Evolutionary conservation across 257 asterid genomes (phyloP).

Genomic region (Primulina tabacum): DNA sequence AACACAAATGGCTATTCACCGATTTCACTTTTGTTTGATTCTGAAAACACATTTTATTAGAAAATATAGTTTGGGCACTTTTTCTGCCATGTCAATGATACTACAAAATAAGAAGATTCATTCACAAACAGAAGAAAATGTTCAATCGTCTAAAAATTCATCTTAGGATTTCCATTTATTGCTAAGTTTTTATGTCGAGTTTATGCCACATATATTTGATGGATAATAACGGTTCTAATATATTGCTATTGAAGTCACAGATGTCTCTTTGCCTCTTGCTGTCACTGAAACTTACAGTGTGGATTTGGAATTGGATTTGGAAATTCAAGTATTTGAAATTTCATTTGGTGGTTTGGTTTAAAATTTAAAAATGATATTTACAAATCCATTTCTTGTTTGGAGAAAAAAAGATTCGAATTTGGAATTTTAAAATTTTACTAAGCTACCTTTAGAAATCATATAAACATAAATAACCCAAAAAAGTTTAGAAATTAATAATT

Average conservation of each 20-base stretch:
- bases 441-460: too few species aligned
- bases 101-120: not conserved
- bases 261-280: constrained; percentile 1
- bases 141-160: constrained; percentile 10
- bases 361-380: too few species aligned
- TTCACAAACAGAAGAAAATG: not conserved
- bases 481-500: too few species aligned
- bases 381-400: too few species aligned
- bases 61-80: not conserved
- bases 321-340: too few species aligned
- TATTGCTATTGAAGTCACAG: constrained; percentile 6
- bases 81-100: constrained; percentile 2
- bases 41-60: not conserved
- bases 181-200: constrained; percentile 12
- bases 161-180: not conserved
- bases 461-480: too few species aligned
- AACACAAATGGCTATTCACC: constrained; percentile 3
- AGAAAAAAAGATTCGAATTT: too few species aligned
- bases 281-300: constrained; percentile 1
- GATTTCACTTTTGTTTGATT: not conserved
- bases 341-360: too few species aligned
- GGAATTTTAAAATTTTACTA: too few species aligned
- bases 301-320: too few species aligned
- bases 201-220: not conserved
- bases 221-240: not conserved